Percentiles rank a stretch among this genome's conserved stretches.
These are phyloP conservation scores for Solanum phureja DNA, from an alignment of 257 asterid genomes.

Conservation along the genomic window DNA sequence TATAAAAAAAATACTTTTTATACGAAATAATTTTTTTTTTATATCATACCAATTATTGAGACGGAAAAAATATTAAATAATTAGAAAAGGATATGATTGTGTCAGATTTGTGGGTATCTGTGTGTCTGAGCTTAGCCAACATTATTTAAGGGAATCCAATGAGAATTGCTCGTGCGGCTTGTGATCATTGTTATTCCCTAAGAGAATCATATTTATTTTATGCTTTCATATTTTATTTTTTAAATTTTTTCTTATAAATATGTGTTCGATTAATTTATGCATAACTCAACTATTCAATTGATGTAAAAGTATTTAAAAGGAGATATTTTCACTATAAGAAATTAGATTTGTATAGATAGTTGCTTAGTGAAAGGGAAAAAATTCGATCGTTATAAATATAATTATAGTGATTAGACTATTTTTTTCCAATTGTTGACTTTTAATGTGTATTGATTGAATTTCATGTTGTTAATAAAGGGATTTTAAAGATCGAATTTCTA, in stretches of 20 bases:
- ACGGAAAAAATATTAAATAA: not conserved
- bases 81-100: conserved; percentile 13
- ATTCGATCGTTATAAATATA: no score
- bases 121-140: conserved; percentile 35
- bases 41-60: not conserved
- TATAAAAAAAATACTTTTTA: no score
- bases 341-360: not conserved
- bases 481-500: no score
- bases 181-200: conserved; percentile 6
- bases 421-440: no score
- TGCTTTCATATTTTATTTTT: not conserved
- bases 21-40: no score
- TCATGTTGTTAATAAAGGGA: no score
- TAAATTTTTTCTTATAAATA: not conserved
- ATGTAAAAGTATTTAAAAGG: not conserved
- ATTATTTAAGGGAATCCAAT: conserved; percentile 50
- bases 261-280: not conserved
- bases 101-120: conserved; percentile 43
- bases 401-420: no score
- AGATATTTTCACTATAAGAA: not conserved
- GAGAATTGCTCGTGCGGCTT: conserved; percentile 43
- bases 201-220: conserved; percentile 15
- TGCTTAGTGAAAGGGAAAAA: not conserved
- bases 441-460: no score
- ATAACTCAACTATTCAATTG: not conserved